Percentiles rank a stretch among this genome's conserved stretches.
phyloP scores from a whole-genome alignment of 768 basidiomycete species.

The Naganishia randhawae region DNA sequence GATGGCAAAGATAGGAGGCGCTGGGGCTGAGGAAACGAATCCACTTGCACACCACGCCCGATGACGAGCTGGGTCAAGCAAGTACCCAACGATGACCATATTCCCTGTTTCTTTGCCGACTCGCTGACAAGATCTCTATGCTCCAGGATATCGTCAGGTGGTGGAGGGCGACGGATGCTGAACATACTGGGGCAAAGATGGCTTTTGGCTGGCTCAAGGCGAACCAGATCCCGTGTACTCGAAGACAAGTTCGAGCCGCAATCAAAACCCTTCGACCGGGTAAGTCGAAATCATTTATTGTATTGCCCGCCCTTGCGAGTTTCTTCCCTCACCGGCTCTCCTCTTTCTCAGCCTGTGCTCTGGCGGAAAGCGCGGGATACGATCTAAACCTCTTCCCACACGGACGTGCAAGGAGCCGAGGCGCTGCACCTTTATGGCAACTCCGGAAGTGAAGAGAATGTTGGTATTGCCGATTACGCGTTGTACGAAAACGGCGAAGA shows the following conservation, averaged over 20 bases:
- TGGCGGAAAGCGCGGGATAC: neutral
- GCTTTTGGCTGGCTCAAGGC: neutral
- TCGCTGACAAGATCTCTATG: neutral
- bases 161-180: neutral
- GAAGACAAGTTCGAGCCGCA: neutral
- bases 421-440: neutral
- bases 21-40: too few species aligned
- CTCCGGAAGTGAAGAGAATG: neutral
- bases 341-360: neutral
- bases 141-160: neutral
- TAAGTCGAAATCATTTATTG: neutral
- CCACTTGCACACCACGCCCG: neutral
- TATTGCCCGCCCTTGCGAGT: neutral
- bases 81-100: too few species aligned
- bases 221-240: neutral
- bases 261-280: neutral
- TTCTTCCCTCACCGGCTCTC: neutral
- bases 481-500: neutral
- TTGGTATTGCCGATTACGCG: neutral
- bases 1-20: too few species aligned
- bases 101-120: too few species aligned
- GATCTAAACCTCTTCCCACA: neutral
- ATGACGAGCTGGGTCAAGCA: neutral
- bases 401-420: neutral
- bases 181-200: neutral